Percentiles rank a stretch among this genome's conserved stretches.
Evolutionary conservation across 2,329 filamentous ascomycete genomes (phyloP).

Genomic region (Neofusicoccum sp.): DNA sequence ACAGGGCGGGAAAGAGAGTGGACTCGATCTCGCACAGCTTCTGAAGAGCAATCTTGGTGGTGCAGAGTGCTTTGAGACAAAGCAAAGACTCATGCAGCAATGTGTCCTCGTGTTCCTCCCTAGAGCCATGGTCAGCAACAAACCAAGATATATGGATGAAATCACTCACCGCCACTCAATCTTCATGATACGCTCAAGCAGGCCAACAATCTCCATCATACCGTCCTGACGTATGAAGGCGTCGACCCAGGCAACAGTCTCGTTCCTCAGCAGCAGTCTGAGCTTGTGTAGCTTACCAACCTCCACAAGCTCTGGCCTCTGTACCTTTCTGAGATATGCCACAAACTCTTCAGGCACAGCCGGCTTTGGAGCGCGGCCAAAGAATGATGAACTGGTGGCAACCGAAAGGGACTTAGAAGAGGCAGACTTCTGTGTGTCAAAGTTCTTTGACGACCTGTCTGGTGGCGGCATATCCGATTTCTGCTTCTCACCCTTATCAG

Average conservation of each 20-base stretch:
- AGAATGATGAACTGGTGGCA: slow-evolving; percentile 55
- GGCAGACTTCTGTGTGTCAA: slow-evolving; percentile 62
- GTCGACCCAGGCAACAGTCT: slow-evolving; percentile 94
- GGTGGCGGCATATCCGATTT: slow-evolving; percentile 57
- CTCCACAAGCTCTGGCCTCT: slow-evolving; percentile 79
- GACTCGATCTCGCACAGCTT: slow-evolving; percentile 77
- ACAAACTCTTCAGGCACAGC: slow-evolving; percentile 82
- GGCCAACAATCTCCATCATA: slow-evolving; percentile 83
- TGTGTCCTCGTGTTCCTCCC: slow-evolving; percentile 93
- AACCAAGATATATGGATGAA: slow-evolving; percentile 26
- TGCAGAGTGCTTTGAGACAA: slow-evolving; percentile 91
- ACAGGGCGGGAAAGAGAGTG: slow-evolving; percentile 78
- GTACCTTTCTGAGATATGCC: slow-evolving; percentile 75
- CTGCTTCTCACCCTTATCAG: slow-evolving; percentile 71
- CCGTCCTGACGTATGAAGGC: slow-evolving; percentile 85
- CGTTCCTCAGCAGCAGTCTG: slow-evolving; percentile 82
- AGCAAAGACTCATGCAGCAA: slow-evolving; percentile 88
- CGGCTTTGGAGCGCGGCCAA: slow-evolving; percentile 70
- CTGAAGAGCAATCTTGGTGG: slow-evolving; percentile 79
- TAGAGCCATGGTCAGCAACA: slow-evolving; percentile 34
- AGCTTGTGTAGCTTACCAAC: slow-evolving; percentile 96
- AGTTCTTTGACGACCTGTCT: slow-evolving; percentile 11
- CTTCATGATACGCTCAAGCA: slow-evolving; percentile 88
- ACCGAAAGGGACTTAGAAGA: slow-evolving; percentile 58
- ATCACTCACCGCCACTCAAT: slow-evolving; percentile 81